Conservation (phyloP, 495 filamentous ascomycete genomes). For the Tuber calosporum region DNA sequence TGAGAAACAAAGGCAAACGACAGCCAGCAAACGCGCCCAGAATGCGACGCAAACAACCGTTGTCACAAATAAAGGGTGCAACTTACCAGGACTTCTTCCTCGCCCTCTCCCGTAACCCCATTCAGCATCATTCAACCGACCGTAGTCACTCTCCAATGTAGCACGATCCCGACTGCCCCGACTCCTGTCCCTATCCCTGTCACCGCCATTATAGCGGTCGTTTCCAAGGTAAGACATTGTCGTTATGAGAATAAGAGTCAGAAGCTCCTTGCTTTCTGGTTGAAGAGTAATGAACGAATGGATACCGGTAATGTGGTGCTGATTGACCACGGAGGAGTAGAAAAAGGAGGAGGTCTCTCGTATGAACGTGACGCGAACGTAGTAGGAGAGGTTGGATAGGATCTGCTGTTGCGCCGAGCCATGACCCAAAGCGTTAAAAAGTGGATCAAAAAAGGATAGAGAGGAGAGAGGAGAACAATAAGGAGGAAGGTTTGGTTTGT, state of each 20-base stretch:
- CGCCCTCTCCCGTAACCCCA: slow-evolving; percentile 38
- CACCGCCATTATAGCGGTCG: slow-evolving; percentile 34
- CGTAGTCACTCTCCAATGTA: slow-evolving; percentile 34
- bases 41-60: background rate
- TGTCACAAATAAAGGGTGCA: background rate
- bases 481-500: slow-evolving; percentile 6
- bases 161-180: slow-evolving; percentile 39
- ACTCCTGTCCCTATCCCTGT: slow-evolving; percentile 38
- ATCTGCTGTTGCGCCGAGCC: slow-evolving; percentile 39
- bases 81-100: slow-evolving; percentile 40
- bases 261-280: background rate
- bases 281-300: slow-evolving; percentile 14
- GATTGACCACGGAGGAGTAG: slow-evolving; percentile 2
- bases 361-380: slow-evolving; percentile 20
- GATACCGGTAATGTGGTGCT: slow-evolving; percentile 4
- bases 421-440: slow-evolving; percentile 42
- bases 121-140: slow-evolving; percentile 31
- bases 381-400: slow-evolving; percentile 13
- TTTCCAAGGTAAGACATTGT: slow-evolving; percentile 36
- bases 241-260: background rate
- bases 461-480: slow-evolving; percentile 25
- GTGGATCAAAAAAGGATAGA: slow-evolving; percentile 34
- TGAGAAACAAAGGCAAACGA: background rate
- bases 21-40: slow-evolving; percentile 4
- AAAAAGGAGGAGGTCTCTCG: background rate